Evolutionary conservation across 495 filamentous ascomycete species (phyloP).

Genomic region (Physcia stellaris): DNA sequence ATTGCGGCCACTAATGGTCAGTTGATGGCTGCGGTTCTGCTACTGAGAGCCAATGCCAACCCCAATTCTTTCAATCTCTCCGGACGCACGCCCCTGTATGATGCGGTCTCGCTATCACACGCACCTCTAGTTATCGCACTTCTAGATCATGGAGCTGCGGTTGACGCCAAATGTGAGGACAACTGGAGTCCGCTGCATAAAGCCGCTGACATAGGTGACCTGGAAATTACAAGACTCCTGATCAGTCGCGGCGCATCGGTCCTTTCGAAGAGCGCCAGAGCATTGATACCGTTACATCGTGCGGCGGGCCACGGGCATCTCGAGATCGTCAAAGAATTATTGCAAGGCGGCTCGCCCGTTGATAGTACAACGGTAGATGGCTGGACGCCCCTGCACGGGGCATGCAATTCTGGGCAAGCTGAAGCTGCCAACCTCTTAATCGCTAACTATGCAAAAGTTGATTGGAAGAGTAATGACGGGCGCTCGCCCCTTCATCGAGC

Average conservation of each 20-base stretch:
- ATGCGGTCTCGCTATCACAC: constrained; percentile 4
- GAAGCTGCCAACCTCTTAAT: constrained; percentile 3
- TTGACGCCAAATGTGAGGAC: neutral
- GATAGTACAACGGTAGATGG: no score
- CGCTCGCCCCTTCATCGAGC: constrained; percentile 6
- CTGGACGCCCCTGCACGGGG: no score
- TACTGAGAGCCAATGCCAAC: no score
- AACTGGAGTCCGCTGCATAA: constrained; percentile 1
- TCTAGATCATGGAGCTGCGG: constrained; percentile 2
- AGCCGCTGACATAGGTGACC: constrained; percentile 1
- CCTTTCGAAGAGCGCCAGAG: neutral
- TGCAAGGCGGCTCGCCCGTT: constrained; percentile 1
- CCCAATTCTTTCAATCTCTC: no score
- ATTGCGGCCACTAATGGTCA: no score
- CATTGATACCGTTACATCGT: constrained; percentile 4
- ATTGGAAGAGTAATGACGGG: constrained; percentile 1
- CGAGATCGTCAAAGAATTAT: constrained; percentile 1
- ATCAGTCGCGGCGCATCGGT: constrained; percentile 4
- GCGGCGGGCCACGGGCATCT: no score
- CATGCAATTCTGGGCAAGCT: no score
- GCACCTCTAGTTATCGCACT: neutral
- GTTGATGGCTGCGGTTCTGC: no score
- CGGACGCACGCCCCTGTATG: no score
- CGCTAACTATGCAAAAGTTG: neutral
- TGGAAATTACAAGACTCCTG: constrained; percentile 1